These are phyloP conservation scores for Cutaneotrichosporon dermatis DNA, from an alignment of 1,284 basidiomycete species.

Conservation along the genomic window DNA sequence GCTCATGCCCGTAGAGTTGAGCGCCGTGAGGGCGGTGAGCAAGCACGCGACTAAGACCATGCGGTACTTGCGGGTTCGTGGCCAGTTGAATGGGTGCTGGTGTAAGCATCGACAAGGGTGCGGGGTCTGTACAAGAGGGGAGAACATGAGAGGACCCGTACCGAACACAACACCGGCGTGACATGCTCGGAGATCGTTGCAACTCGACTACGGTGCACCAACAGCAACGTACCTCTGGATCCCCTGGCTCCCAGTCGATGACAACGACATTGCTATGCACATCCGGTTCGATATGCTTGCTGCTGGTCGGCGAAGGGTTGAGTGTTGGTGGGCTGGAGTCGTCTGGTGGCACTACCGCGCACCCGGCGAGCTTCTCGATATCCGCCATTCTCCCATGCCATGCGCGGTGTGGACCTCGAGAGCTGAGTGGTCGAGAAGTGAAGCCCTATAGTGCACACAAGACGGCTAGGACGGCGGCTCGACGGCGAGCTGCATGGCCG, in stretches of 20 bases:
- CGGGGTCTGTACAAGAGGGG: no score
- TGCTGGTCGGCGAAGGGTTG: neutral
- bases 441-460: no score
- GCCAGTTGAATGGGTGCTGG: conserved; percentile 30
- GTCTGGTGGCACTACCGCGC: neutral
- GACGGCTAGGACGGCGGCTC: no score
- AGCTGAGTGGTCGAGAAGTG: no score
- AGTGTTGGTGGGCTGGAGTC: neutral
- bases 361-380: neutral
- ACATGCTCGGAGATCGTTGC: no score
- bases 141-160: no score
- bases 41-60: conserved; percentile 23
- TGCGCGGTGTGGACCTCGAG: no score
- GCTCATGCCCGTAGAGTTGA: conserved; percentile 24
- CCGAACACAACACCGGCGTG: no score
- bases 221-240: neutral
- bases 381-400: neutral
- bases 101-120: neutral
- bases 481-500: no score
- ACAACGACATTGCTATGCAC: neutral
- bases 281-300: neutral
- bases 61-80: conserved; percentile 22
- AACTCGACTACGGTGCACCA: no score
- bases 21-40: conserved; percentile 27
- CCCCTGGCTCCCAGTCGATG: neutral